phyloP scores from a whole-genome alignment of 805 yeast genomes.

The Suhomyces canberraensis region DNA sequence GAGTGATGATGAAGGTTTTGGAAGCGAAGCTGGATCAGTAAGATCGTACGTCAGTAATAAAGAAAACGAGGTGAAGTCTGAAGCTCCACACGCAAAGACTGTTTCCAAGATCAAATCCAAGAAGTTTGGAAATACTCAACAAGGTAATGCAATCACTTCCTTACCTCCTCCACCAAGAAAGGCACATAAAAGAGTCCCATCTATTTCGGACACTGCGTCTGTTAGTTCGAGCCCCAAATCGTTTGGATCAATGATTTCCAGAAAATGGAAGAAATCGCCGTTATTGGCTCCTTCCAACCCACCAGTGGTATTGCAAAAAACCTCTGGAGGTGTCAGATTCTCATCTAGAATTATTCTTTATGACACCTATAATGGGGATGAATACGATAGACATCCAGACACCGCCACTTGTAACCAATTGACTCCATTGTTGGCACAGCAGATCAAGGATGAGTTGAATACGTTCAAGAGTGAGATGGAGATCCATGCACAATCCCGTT shows the following conservation, averaged over 20 bases:
- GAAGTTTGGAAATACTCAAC: neutral
- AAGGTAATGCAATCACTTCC: neutral
- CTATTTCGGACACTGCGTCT: constrained; percentile 23
- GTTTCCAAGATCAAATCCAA: neutral
- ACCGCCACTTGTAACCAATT: constrained; percentile 87
- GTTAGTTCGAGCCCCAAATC: constrained; percentile 30
- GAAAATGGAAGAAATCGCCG: constrained; percentile 24
- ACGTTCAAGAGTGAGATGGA: constrained; percentile 76
- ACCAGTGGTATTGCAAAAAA: neutral
- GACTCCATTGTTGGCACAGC: constrained; percentile 83
- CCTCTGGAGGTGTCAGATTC: constrained; percentile 50
- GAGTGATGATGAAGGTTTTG: constrained; percentile 18
- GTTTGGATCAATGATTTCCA: constrained; percentile 27
- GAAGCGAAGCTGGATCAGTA: constrained; percentile 20
- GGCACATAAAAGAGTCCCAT: constrained; percentile 27
- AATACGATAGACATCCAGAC: constrained; percentile 91
- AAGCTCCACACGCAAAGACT: neutral
- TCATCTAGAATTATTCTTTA: constrained; percentile 79
- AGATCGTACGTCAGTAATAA: constrained; percentile 6
- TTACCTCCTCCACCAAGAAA: constrained; percentile 17
- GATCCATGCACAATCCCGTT: constrained; percentile 72
- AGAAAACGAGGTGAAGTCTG: constrained; percentile 5
- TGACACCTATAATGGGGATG: constrained; percentile 78
- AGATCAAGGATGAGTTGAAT: constrained; percentile 82
- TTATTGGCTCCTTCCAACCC: neutral